Percentiles rank a stretch among this genome's conserved stretches.
phyloP scores from a whole-genome alignment of 805 yeast genomes.

The Saccharomycopsis oosterbeekiorum region DNA sequence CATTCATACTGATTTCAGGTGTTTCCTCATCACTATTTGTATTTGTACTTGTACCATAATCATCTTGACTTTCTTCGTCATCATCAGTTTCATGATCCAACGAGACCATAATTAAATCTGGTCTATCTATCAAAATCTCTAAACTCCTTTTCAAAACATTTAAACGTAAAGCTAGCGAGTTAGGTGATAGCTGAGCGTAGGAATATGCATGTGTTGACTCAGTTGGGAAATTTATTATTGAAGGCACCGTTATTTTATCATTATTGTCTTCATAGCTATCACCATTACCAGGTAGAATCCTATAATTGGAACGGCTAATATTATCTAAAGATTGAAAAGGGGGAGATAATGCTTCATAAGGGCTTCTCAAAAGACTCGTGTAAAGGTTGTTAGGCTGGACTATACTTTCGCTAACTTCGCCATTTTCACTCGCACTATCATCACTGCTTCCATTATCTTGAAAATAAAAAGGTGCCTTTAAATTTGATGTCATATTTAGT shows the following conservation, averaged over 20 bases:
- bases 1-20: neutral
- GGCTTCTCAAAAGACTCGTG: neutral
- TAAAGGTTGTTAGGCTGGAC: neutral
- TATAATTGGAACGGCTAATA: neutral
- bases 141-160: slow-evolving; percentile 67
- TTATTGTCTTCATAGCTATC: slow-evolving; percentile 15
- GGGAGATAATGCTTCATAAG: neutral
- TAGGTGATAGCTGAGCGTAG: slow-evolving; percentile 73
- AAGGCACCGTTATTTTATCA: neutral
- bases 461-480: slow-evolving; percentile 3
- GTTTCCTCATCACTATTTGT: neutral
- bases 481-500: neutral
- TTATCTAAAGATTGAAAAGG: neutral
- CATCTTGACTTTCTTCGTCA: neutral
- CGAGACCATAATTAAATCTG: slow-evolving; percentile 30
- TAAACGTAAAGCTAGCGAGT: slow-evolving; percentile 65
- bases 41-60: neutral
- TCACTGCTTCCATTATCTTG: slow-evolving; percentile 7
- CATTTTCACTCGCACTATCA: neutral
- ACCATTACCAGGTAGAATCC: neutral
- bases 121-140: slow-evolving; percentile 61
- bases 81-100: slow-evolving; percentile 6
- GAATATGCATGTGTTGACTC: slow-evolving; percentile 81
- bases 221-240: slow-evolving; percentile 52
- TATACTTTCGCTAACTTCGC: neutral